These are phyloP conservation scores for Mycena citricolor DNA, from an alignment of 1,284 basidiomycete genomes.

Conservation along the genomic window DNA sequence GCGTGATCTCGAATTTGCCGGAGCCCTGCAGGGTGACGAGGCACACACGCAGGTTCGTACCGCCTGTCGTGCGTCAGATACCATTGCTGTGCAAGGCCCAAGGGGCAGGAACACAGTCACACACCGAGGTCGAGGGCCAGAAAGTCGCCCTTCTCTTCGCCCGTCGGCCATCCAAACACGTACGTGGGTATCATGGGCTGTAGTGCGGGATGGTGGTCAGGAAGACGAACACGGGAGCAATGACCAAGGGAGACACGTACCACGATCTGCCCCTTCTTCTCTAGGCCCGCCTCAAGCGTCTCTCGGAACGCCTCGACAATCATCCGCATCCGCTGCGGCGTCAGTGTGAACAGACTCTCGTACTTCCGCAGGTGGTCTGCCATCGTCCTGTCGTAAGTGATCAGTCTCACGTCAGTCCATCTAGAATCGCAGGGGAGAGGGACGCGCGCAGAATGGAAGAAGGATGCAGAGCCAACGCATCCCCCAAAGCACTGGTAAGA, in stretches of 20 bases:
- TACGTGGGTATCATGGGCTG: conserved; percentile 95
- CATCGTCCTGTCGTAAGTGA: conserved; percentile 87
- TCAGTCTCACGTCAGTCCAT: no score
- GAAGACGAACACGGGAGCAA: conserved; percentile 17
- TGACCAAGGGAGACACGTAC: conserved; percentile 62
- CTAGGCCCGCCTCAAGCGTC: conserved; percentile 83
- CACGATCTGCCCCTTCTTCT: conserved; percentile 84
- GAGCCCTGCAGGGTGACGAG: conserved; percentile 89
- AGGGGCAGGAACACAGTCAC: conserved; percentile 74
- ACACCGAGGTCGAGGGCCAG: conserved; percentile 92
- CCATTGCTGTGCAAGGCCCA: conserved; percentile 5
- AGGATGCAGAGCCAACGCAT: no score
- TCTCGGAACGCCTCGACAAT: conserved; percentile 97
- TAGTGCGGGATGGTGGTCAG: conserved; percentile 71
- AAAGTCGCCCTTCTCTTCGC: conserved; percentile 87
- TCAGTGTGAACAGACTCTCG: conserved; percentile 83
- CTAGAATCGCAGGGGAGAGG: no score
- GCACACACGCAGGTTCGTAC: conserved; percentile 97
- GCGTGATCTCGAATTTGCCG: conserved; percentile 97
- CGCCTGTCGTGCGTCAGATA: conserved; percentile 47
- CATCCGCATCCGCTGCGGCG: conserved; percentile 93
- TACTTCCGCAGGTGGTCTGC: conserved; percentile 88
- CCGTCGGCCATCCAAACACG: conserved; percentile 96
- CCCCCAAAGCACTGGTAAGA: no score
- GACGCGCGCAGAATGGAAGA: no score